phyloP scores from a whole-genome alignment of 2,329 filamentous ascomycete genomes.

The Pseudogymnoascus sp. region DNA sequence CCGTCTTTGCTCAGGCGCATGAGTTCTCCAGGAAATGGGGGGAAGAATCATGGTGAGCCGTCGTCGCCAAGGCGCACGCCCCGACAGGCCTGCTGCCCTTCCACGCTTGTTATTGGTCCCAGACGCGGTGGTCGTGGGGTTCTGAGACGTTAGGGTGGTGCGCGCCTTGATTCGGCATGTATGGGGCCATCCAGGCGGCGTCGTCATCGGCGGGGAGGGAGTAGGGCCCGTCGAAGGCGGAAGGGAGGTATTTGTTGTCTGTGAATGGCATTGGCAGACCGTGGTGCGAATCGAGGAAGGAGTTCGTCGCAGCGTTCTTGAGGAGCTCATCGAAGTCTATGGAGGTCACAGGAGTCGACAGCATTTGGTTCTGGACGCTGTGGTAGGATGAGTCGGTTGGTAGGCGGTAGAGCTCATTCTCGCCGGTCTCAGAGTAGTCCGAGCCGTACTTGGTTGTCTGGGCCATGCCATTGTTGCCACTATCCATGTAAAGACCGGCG shows the following conservation, averaged over 20 bases:
- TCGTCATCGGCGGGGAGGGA: constrained; percentile 44
- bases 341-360: constrained; percentile 41
- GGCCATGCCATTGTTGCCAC: constrained; percentile 24
- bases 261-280: constrained; percentile 19
- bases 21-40: not conserved
- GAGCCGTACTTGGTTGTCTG: constrained; percentile 33
- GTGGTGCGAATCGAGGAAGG: constrained; percentile 16
- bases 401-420: constrained; percentile 43
- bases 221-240: constrained; percentile 33
- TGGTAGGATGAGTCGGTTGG: constrained; percentile 42
- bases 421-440: constrained; percentile 33
- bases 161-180: constrained; percentile 20
- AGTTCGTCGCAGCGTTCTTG: constrained; percentile 28
- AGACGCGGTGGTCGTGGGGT: constrained; percentile 23
- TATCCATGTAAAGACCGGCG: constrained; percentile 37
- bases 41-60: not conserved
- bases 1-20: constrained; percentile 8
- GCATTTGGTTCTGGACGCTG: constrained; percentile 37
- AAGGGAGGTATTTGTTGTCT: constrained; percentile 37
- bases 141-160: constrained; percentile 12
- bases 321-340: constrained; percentile 52
- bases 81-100: constrained; percentile 28
- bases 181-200: constrained; percentile 35
- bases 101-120: constrained; percentile 30
- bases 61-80: constrained; percentile 6